Percentiles rank a stretch among this genome's conserved stretches.
phyloP scores from a whole-genome alignment of 176 grass and related monocot genomes.

The Pharus latifolius region DNA sequence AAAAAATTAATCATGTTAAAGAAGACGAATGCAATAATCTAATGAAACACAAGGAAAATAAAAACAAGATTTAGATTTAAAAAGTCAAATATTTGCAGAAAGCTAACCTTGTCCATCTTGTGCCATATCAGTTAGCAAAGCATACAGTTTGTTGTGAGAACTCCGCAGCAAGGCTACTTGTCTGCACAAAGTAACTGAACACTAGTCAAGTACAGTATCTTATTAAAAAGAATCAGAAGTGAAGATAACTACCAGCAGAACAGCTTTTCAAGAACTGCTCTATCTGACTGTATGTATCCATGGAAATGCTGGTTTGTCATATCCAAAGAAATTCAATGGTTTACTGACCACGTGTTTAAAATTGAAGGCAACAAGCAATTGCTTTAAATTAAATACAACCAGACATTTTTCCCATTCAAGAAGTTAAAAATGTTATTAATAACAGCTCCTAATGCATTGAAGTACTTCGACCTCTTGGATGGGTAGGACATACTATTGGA shows the following conservation, averaged over 20 bases:
- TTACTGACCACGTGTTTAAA: not conserved
- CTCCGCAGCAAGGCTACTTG: conserved; percentile 69
- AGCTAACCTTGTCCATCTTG: conserved; percentile 52
- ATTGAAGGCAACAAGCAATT: not conserved
- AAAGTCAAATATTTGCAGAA: not conserved
- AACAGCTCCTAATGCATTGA: conserved; percentile 4
- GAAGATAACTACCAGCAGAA: not conserved
- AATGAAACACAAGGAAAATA: not conserved
- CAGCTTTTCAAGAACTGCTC: not conserved
- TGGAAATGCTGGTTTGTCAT: not conserved
- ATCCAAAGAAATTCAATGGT: not conserved
- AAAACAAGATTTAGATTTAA: not conserved
- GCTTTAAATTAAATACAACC: not conserved
- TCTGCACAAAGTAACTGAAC: conserved; percentile 42
- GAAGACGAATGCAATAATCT: not conserved
- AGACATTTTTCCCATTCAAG: not conserved
- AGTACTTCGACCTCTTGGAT: not conserved
- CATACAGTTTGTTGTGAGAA: conserved; percentile 69
- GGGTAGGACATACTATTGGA: not conserved
- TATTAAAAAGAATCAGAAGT: not conserved
- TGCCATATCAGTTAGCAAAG: conserved; percentile 43
- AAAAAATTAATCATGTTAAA: not conserved
- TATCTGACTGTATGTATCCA: not conserved
- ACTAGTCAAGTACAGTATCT: not conserved
- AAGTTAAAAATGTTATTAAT: not conserved